phyloP scores from a whole-genome alignment of 768 basidiomycete genomes.

The Chalciporus chontae region DNA sequence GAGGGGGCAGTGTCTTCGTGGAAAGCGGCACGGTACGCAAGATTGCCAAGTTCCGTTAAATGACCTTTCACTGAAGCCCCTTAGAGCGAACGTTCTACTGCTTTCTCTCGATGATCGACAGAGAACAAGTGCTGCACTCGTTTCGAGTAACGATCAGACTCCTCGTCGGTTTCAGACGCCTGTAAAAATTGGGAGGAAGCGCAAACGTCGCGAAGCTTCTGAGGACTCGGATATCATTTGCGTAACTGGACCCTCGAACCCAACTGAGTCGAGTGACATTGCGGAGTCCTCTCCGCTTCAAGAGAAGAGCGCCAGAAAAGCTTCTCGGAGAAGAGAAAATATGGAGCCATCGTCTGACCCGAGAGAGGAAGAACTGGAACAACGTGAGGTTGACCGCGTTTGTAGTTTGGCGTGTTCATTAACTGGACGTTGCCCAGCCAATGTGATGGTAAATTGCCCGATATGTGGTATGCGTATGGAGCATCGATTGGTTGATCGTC shows the following conservation, averaged over 20 bases:
- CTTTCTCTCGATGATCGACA: conserved; percentile 36
- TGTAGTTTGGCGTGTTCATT: not conserved
- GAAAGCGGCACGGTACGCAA: conserved; percentile 60
- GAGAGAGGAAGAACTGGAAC: conserved; percentile 27
- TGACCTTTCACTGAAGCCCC: not conserved
- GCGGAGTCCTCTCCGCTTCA: conserved; percentile 21
- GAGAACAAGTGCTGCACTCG: conserved; percentile 6
- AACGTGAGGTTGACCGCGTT: conserved; percentile 14
- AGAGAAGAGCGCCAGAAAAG: conserved; percentile 20
- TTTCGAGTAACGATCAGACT: conserved; percentile 7
- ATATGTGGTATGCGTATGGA: conserved; percentile 49
- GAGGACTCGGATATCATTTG: conserved; percentile 27
- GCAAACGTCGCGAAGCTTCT: conserved; percentile 26
- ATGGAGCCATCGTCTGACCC: conserved; percentile 31
- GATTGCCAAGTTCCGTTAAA: not conserved
- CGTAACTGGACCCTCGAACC: conserved; percentile 30
- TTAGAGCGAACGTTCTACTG: conserved; percentile 43
- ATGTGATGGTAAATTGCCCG: conserved; percentile 52
- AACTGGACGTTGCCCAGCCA: conserved; percentile 25
- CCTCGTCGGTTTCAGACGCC: conserved; percentile 17
- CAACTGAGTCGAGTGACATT: conserved; percentile 21
- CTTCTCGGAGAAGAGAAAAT: conserved; percentile 7
- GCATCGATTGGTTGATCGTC: conserved; percentile 51
- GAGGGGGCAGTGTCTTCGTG: conserved; percentile 72
- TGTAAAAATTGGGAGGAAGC: conserved; percentile 32